Base-by-base conservation (phyloP, 2,329 filamentous ascomycete genomes). In the Nigrospora sphaerica region DNA sequence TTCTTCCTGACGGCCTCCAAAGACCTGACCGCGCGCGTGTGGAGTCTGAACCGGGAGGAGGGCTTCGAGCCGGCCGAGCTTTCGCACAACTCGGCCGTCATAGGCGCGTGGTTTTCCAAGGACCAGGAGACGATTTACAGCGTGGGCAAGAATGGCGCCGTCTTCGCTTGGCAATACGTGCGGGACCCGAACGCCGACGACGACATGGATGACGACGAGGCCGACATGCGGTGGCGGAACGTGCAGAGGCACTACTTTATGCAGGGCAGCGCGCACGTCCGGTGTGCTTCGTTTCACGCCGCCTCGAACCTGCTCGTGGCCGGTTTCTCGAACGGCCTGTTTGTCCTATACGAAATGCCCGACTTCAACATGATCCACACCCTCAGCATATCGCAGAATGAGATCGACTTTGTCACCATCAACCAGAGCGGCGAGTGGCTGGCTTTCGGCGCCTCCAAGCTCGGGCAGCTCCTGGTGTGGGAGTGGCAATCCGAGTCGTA, bases 401-500 rank as follows among this genome's bases (percentile, higher is more conserved):
- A 95, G 55, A 96, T 98, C 51, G 92, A 97, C 62, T 90, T 87
- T 58, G 88, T 97, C 46, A 88, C 90, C 0, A 89, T 96, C 61
- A 98, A 97, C 70, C 86, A 88, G 63, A 88, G 85, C 32, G 93
- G 93, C 44, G 92, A 97, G 69, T 98, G 93, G 93, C 72, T 98
- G 18, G 95, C 95, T 0, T 96, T 98, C 64, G 93, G 92, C 13
- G 93, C 95, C 1, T 95, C 93, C 2, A 95, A 95, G 58, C 77
- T 95, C 6, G 95, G 95, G 1, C 93, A 98, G 62, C 74, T 98
- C n/a, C 72, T 98, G 4, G 93, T 98, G 4, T 98, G 93, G 93
- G 93, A 98, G 65, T 98, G 95, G 91, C 92, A 97, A 63, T 98
- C 93, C 0, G 95, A 98, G 66, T 97, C 92, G 6, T 98, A 98